These are phyloP conservation scores for Trichoderma lentiforme DNA, from an alignment of 2,329 filamentous ascomycete species.

Conservation along the genomic window DNA sequence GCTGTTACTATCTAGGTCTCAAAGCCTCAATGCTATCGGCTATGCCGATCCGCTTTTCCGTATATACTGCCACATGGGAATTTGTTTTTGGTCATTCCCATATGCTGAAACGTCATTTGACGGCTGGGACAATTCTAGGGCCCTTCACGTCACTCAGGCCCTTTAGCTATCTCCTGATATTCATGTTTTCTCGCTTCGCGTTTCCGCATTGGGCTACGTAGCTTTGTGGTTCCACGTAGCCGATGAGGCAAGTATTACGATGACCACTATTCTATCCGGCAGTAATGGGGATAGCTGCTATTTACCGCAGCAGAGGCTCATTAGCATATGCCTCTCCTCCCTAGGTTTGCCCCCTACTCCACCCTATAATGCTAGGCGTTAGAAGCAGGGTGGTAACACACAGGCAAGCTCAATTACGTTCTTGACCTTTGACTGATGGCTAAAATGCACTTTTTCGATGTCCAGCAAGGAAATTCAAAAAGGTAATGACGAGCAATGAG, in stretches of 20 bases:
- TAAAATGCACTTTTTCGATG: neutral
- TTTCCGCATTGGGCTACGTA: constrained; percentile 28
- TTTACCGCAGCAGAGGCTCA: neutral
- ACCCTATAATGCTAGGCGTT: neutral
- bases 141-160: constrained; percentile 12
- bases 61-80: neutral
- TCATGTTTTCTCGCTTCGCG: constrained; percentile 27
- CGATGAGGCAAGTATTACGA: constrained; percentile 19
- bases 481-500: neutral
- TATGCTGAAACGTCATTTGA: constrained; percentile 10
- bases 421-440: neutral
- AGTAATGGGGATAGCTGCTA: neutral
- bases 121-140: neutral
- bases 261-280: neutral
- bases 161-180: constrained; percentile 13
- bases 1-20: neutral
- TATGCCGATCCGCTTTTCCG: neutral
- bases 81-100: neutral
- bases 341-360: neutral
- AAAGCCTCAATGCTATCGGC: neutral
- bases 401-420: neutral
- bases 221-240: neutral
- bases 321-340: neutral
- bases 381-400: neutral
- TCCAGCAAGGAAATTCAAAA: neutral